phyloP scores from a whole-genome alignment of 306 rosid species.

The Lupinus albus region DNA sequence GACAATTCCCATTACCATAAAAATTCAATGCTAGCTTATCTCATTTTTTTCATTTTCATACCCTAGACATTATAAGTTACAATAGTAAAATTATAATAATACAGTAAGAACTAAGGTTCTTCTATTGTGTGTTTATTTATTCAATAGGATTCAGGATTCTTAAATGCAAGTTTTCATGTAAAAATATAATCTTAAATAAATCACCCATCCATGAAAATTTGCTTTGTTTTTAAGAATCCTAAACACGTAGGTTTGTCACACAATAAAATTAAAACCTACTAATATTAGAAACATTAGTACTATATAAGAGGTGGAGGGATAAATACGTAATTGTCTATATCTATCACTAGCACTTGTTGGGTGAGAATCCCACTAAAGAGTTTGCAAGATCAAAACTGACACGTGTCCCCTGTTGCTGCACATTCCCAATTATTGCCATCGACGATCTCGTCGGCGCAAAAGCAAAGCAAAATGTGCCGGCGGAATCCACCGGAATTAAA shows the following conservation, averaged over 20 bases:
- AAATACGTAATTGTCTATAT: slow-evolving; percentile 33
- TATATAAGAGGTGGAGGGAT: slow-evolving; percentile 13
- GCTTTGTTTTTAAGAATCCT: too few species aligned
- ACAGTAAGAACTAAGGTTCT: background rate
- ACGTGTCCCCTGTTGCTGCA: slow-evolving; percentile 98
- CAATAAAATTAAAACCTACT: too few species aligned
- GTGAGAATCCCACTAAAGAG: slow-evolving; percentile 65
- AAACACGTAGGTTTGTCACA: too few species aligned
- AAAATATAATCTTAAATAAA: too few species aligned
- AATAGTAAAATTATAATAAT: background rate
- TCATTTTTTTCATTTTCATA: background rate
- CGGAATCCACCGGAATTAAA: slow-evolving; percentile 67
- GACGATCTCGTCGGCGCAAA: slow-evolving; percentile 80
- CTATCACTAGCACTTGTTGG: slow-evolving; percentile 75
- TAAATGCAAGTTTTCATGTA: too few species aligned
- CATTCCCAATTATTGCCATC: slow-evolving; percentile 75
- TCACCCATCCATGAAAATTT: too few species aligned
- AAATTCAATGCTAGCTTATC: background rate
- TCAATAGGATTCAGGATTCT: too few species aligned
- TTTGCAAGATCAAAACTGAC: slow-evolving; percentile 72
- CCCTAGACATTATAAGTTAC: background rate
- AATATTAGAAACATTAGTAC: too few species aligned
- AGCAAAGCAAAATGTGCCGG: slow-evolving; percentile 80
- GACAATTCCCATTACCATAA: background rate
- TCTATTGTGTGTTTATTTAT: too few species aligned